Conservation (phyloP, 2,329 filamentous ascomycete genomes). For the Hymenoscyphus repandus region DNA sequence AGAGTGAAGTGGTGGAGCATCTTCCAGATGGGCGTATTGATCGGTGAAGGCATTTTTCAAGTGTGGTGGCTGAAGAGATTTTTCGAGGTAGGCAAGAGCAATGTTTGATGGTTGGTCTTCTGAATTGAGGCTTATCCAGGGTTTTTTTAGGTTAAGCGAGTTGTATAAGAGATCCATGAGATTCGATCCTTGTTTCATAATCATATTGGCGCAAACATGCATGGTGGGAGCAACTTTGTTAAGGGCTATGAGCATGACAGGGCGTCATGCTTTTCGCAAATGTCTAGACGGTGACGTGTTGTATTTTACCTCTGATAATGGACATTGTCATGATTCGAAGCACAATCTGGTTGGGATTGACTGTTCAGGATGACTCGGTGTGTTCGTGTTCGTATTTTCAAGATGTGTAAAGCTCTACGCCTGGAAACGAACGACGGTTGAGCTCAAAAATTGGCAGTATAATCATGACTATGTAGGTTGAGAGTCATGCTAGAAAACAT, state of each 20-base stretch:
- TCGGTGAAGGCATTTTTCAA: slow-evolving; percentile 93
- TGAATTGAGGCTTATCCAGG: slow-evolving; percentile 27
- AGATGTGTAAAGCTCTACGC: too few species aligned
- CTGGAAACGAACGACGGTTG: too few species aligned
- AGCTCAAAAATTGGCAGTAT: too few species aligned
- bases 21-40: slow-evolving; percentile 84
- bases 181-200: slow-evolving; percentile 11
- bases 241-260: slow-evolving; percentile 12
- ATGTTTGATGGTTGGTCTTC: slow-evolving; percentile 27
- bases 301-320: slow-evolving; percentile 13
- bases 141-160: slow-evolving; percentile 51
- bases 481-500: too few species aligned
- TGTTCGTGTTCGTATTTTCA: too few species aligned
- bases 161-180: slow-evolving; percentile 41
- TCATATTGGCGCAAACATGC: slow-evolving; percentile 21
- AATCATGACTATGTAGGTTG: too few species aligned
- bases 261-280: slow-evolving; percentile 5
- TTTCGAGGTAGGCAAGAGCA: slow-evolving; percentile 64
- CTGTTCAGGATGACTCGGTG: too few species aligned
- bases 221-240: slow-evolving; percentile 9
- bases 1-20: slow-evolving; percentile 99
- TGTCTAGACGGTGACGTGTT: slow-evolving; percentile 3
- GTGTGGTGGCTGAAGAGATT: slow-evolving; percentile 99
- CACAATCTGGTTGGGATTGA: neutral
- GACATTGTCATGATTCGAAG: neutral